Conservation (phyloP, 2,329 filamentous ascomycete species). For the Penicillium rolfsii region DNA sequence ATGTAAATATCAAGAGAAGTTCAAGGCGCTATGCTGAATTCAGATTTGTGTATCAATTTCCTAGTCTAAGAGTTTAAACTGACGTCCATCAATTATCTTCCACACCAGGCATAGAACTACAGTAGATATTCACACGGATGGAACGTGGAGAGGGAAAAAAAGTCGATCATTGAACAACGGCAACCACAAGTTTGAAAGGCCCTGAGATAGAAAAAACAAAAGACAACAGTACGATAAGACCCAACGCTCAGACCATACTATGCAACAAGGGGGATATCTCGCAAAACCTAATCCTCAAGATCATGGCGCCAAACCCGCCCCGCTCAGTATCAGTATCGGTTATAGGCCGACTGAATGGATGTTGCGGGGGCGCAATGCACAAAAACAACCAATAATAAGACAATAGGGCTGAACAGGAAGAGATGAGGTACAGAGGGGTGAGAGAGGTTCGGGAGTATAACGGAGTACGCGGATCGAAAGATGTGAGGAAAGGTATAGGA, state of each 20-base stretch:
- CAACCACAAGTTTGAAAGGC: conserved; percentile 4
- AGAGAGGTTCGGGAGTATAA: background rate
- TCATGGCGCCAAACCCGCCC: conserved; percentile 14
- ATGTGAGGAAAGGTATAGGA: conserved; percentile 5
- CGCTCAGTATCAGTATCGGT: background rate
- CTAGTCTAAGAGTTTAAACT: conserved; percentile 4
- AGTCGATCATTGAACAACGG: conserved; percentile 15
- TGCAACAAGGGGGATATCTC: conserved; percentile 35
- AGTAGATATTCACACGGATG: conserved; percentile 23
- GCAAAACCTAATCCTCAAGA: conserved; percentile 30
- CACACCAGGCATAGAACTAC: conserved; percentile 23
- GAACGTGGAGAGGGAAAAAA: conserved; percentile 16
- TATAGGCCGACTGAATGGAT: background rate
- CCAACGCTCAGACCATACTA: conserved; percentile 29
- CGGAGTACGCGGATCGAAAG: background rate
- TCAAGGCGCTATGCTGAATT: background rate
- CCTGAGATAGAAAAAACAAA: conserved; percentile 11
- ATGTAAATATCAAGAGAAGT: background rate
- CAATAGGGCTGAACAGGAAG: conserved; percentile 15
- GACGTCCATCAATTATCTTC: conserved; percentile 15
- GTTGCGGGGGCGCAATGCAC: conserved; percentile 15
- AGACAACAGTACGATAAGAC: conserved; percentile 9
- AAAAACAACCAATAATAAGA: conserved; percentile 17
- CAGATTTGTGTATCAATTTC: background rate
- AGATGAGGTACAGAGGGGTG: background rate